Evolutionary conservation across 768 basidiomycete species (phyloP).

Genomic region (Atractiella rhizophila): DNA sequence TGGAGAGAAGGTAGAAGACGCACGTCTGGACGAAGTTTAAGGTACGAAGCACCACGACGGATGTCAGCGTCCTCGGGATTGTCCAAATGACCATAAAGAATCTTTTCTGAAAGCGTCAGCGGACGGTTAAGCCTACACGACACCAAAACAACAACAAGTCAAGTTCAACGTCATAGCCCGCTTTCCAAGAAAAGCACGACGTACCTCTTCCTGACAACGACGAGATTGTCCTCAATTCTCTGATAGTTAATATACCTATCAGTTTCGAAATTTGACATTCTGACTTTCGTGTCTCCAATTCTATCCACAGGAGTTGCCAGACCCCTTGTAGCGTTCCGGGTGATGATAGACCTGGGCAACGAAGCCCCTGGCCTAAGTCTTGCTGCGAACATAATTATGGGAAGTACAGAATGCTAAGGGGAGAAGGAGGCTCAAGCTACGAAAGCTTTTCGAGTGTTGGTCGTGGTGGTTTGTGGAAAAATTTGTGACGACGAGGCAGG

Average conservation of each 20-base stretch:
- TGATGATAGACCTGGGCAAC: too few relatives aligned
- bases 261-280: conserved; percentile 23
- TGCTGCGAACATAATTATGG: too few relatives aligned
- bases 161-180: background rate
- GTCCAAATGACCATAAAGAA: conserved; percentile 74
- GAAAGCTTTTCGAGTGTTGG: too few relatives aligned
- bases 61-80: conserved; percentile 78
- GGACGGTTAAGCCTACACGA: conserved; percentile 14
- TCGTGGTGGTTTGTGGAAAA: too few relatives aligned
- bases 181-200: conserved; percentile 1
- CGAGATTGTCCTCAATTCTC: conserved; percentile 91
- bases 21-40: conserved; percentile 93
- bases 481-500: too few relatives aligned
- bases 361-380: too few relatives aligned
- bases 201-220: conserved; percentile 57
- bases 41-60: conserved; percentile 70
- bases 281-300: conserved; percentile 23
- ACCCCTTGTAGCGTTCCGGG: conserved; percentile 5
- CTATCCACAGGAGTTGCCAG: conserved; percentile 11
- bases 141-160: background rate
- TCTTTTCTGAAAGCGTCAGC: conserved; percentile 18
- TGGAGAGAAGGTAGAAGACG: conserved; percentile 28
- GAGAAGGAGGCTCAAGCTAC: too few relatives aligned
- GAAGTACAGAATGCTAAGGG: too few relatives aligned
- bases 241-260: conserved; percentile 26